Percentiles rank a stretch among this genome's conserved stretches.
phyloP scores from a whole-genome alignment of 768 basidiomycete genomes.

The Suillus subluteus region DNA sequence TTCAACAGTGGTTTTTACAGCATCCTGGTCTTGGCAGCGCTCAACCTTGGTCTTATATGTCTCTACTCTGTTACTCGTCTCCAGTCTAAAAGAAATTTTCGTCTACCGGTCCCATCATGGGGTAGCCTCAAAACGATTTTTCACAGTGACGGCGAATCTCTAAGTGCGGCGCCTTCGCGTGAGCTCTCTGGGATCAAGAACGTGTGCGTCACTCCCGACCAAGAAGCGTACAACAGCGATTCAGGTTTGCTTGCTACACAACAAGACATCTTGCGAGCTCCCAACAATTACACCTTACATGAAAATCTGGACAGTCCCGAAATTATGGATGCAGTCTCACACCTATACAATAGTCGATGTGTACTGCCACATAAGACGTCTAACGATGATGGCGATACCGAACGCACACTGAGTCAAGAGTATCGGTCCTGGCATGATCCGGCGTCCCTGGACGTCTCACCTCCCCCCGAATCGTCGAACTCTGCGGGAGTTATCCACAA shows the following conservation, averaged over 20 bases:
- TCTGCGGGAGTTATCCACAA: neutral
- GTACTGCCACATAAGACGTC: neutral
- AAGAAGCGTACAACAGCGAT: neutral
- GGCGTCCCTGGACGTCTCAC: neutral
- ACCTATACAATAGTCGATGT: neutral
- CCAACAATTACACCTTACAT: neutral
- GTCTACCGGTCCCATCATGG: neutral
- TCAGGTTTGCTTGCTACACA: neutral
- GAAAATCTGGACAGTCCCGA: neutral
- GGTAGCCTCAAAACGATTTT: neutral
- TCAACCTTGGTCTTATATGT: neutral
- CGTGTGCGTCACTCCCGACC: neutral
- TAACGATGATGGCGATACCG: neutral
- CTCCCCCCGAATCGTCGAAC: neutral
- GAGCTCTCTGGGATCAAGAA: neutral
- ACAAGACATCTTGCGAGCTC: neutral
- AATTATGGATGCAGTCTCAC: neutral
- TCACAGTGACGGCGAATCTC: too few relatives aligned
- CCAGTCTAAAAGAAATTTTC: neutral
- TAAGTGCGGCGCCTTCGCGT: neutral
- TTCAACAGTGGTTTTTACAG: neutral
- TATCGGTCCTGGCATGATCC: neutral
- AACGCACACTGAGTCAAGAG: neutral
- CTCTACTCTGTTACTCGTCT: neutral
- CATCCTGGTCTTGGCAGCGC: neutral